Percentiles rank a stretch among this genome's conserved stretches.
Conservation (phyloP, 2,329 filamentous ascomycete genomes). For the Colletotrichum sp. region DNA sequence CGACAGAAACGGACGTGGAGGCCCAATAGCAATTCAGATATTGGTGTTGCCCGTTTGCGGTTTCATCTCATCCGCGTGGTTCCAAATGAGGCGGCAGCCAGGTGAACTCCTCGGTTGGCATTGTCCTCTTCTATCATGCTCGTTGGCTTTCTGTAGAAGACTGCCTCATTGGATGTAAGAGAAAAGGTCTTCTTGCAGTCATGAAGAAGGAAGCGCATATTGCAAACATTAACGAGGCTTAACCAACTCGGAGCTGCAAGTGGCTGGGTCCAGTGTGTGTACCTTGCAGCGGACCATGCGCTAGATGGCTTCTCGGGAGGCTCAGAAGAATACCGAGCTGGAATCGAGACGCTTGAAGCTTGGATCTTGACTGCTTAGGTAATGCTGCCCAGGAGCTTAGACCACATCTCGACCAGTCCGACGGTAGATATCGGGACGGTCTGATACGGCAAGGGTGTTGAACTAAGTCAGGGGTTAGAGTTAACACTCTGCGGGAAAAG, state of each 20-base stretch:
- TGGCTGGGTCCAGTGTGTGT: background rate
- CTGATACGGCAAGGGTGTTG: background rate
- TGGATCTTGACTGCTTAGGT: background rate
- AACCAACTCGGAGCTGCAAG: background rate
- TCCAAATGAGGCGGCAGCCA: background rate
- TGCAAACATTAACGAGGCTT: background rate
- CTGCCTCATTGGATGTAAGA: background rate
- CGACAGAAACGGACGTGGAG: background rate
- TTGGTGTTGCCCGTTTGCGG: background rate
- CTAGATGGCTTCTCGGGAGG: background rate
- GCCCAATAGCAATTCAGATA: background rate
- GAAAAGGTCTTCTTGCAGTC: background rate
- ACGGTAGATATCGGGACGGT: background rate
- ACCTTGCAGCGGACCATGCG: background rate
- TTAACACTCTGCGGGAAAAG: background rate
- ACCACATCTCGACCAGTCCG: background rate
- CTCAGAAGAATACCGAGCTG: background rate
- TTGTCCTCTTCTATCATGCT: background rate
- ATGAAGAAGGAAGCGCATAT: background rate
- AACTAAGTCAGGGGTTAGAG: background rate
- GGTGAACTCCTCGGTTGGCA: background rate
- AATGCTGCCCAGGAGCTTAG: background rate
- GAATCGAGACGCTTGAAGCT: background rate
- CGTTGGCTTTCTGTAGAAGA: background rate
- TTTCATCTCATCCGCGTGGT: constrained; percentile 2